Evolutionary conservation across 306 rosid species (phyloP).

Genomic region (Trichosanthes cucumerina): DNA sequence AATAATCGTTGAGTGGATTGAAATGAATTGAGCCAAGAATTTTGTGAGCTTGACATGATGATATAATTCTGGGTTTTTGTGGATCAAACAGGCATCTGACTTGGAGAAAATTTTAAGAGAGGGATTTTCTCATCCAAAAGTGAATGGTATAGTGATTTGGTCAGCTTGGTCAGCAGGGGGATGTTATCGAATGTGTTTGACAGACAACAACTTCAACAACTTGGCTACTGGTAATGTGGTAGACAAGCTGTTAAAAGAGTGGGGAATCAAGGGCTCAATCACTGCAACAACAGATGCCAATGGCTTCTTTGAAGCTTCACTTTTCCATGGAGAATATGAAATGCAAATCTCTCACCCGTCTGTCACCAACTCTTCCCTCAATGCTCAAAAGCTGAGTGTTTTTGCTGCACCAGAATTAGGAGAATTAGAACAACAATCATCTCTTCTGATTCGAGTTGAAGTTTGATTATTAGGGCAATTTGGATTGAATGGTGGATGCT

Average conservation of each 20-base stretch:
- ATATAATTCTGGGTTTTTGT: neutral
- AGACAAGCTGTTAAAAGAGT: constrained; percentile 48
- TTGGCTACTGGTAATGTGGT: constrained; percentile 56
- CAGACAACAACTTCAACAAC: constrained; percentile 53
- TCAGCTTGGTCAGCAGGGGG: constrained; percentile 37
- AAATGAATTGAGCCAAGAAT: neutral
- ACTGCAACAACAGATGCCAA: constrained; percentile 18
- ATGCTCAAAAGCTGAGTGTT: constrained; percentile 5
- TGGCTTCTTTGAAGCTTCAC: constrained; percentile 28
- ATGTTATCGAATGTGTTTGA: constrained; percentile 44
- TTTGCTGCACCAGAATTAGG: neutral
- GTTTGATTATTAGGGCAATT: neutral
- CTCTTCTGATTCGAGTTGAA: neutral
- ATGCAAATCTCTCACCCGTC: constrained; percentile 19
- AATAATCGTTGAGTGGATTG: neutral
- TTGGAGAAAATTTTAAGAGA: constrained; percentile 59
- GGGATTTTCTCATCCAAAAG: constrained; percentile 44
- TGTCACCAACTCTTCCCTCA: constrained; percentile 8
- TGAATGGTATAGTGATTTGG: constrained; percentile 60
- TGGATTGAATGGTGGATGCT: neutral
- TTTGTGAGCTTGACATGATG: neutral
- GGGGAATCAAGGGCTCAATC: constrained; percentile 21
- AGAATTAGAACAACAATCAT: neutral
- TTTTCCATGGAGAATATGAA: constrained; percentile 38
- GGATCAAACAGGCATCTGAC: constrained; percentile 22